Base-by-base conservation (phyloP, 2,329 filamentous ascomycete species). In the Dothidotthia symphoricarpi region DNA sequence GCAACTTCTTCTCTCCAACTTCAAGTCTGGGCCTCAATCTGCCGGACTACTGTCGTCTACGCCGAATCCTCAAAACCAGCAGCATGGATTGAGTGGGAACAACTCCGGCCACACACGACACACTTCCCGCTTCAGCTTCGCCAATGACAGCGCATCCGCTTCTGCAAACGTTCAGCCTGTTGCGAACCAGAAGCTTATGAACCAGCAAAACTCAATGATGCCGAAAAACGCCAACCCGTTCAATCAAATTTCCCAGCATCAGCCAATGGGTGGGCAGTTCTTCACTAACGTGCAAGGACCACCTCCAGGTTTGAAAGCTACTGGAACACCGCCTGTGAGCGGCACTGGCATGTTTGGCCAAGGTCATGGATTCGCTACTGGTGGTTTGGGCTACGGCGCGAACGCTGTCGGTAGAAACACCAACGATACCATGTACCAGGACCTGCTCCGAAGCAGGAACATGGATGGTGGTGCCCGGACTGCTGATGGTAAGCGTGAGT, bases 401-500 rank as follows among this genome's bases (percentile, higher is more conserved):
- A 69, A 75, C 44, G 76, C 74, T 45, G 70, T 76, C 43, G 81
- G 83, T 45, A 89, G 93, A 69, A 90, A 94, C 55, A 80, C 77
- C 51, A 78, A 83, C 52, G 86, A 90, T 53, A 75, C 93, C 64
- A 80, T 95, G 71, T 66, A 66, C 55, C 86, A 89, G 67, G 86
- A 88, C 66, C 75, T 95, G 61, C 78, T 94, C 63, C 82, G 89
- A 61, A 79, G 80, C 63, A 80, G 74, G 48, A 72, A 67, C 55
- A 67, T 70, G 65, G 76, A 78, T 60, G 78, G 78, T 66, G 81
- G 78, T 67, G 79, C 77, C 68, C 85, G 88, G 71, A 77, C 78
- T 68, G 83, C 86, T 72, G 89, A 95, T 74, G 83, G 83, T 82
- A 95, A 95, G 88, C 89, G 89, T 95, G 89, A 95, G 89, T 95